Evolutionary conservation across 495 filamentous ascomycete genomes (phyloP).

Genomic region (Talaromyces adpressus): DNA sequence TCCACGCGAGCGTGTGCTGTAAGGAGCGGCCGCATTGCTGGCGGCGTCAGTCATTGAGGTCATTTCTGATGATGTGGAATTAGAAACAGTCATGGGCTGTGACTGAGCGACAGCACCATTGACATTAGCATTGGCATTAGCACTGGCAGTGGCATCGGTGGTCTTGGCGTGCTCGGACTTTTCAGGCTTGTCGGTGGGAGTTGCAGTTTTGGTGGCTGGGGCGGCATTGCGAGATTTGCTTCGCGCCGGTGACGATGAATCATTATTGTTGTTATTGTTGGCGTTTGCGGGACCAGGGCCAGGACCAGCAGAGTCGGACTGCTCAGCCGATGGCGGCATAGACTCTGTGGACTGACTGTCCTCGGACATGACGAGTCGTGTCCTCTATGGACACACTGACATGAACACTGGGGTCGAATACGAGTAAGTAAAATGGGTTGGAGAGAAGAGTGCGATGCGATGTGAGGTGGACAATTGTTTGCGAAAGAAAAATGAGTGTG

Average conservation of each 20-base stretch:
- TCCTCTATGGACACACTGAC: slow-evolving; percentile 1
- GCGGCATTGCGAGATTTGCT: slow-evolving; percentile 20
- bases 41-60: slow-evolving; percentile 30
- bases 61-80: slow-evolving; percentile 33
- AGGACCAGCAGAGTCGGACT: slow-evolving; percentile 2
- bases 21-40: slow-evolving; percentile 56
- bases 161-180: slow-evolving; percentile 16
- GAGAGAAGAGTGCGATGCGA: slow-evolving; percentile 4
- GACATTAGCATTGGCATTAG: slow-evolving; percentile 23
- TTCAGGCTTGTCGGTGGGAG: slow-evolving; percentile 17
- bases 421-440: slow-evolving; percentile 2
- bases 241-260: slow-evolving; percentile 15
- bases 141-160: slow-evolving; percentile 22
- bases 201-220: slow-evolving; percentile 17
- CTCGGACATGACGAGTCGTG: slow-evolving; percentile 8
- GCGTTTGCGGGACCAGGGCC: neutral
- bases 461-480: neutral
- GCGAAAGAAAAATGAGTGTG: neutral
- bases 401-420: slow-evolving; percentile 2
- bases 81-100: slow-evolving; percentile 45
- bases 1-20: slow-evolving; percentile 94
- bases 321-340: slow-evolving; percentile 5
- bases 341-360: slow-evolving; percentile 10
- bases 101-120: slow-evolving; percentile 19
- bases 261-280: slow-evolving; percentile 1